Conservation (phyloP, 139 green algal species). For the Yamagishiella unicocca region DNA sequence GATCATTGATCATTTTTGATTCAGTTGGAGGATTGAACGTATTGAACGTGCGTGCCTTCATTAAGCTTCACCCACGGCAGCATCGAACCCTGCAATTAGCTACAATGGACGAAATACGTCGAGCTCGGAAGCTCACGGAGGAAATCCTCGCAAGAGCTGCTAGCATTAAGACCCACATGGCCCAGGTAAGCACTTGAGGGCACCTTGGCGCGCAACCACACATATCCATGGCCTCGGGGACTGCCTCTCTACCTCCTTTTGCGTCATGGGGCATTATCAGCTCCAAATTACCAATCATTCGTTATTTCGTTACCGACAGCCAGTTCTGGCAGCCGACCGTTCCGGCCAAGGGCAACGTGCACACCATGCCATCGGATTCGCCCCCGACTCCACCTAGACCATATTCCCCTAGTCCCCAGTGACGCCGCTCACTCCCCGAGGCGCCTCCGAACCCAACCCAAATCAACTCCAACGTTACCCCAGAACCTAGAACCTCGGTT, state of each 20-base stretch:
- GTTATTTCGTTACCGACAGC: not conserved
- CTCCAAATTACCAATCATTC: not conserved
- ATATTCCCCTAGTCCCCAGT: not conserved
- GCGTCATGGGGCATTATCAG: not conserved
- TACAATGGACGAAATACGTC: slow-evolving; percentile 54
- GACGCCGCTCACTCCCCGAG: not conserved
- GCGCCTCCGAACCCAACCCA: not conserved
- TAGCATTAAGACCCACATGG: slow-evolving; percentile 43
- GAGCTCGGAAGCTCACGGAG: slow-evolving; percentile 26
- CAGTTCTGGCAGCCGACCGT: too few relatives aligned
- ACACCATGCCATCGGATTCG: not conserved
- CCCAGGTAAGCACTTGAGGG: not conserved
- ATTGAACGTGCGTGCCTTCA: too few relatives aligned
- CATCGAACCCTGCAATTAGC: too few relatives aligned
- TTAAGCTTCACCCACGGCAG: too few relatives aligned
- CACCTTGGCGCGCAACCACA: not conserved
- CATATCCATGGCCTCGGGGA: not conserved
- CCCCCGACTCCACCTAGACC: not conserved
- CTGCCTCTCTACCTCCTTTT: not conserved
- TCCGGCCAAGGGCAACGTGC: not conserved
- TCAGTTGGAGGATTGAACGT: too few relatives aligned
- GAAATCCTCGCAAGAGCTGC: slow-evolving; percentile 46
- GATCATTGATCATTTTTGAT: too few relatives aligned
- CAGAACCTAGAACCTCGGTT: not conserved
- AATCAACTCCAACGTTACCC: not conserved